These are phyloP conservation scores for Acer saccharum DNA, from an alignment of 345 rosid species.

Conservation along the genomic window DNA sequence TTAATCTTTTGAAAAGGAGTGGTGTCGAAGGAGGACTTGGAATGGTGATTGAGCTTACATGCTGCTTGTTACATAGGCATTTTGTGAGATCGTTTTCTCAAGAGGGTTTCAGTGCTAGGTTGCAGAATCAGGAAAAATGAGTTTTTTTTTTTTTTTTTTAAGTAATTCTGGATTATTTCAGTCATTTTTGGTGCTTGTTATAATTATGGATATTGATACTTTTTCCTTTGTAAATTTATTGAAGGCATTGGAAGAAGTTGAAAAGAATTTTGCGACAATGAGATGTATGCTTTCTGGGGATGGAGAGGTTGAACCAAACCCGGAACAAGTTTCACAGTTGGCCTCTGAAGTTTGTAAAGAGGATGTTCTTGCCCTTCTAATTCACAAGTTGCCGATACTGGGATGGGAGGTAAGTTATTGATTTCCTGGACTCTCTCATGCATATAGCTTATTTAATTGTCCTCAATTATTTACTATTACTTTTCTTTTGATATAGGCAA, in stretches of 20 bases:
- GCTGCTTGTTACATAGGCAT: background rate
- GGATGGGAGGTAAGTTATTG: conserved; percentile 86
- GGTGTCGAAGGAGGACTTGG: background rate
- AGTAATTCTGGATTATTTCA: background rate
- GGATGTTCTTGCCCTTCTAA: conserved; percentile 69
- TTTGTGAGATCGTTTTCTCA: background rate
- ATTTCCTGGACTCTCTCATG: conserved; percentile 8
- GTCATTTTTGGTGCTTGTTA: background rate
- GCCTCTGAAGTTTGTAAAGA: conserved; percentile 84
- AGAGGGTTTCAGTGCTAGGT: background rate
- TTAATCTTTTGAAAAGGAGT: background rate
- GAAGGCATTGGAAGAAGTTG: conserved; percentile 92
- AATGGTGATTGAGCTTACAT: background rate
- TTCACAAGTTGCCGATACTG: conserved; percentile 79
- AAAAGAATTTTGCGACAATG: conserved; percentile 76
- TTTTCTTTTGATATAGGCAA: conserved; percentile 50
- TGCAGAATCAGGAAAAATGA: background rate
- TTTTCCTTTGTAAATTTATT: background rate
- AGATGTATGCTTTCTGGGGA: conserved; percentile 89
- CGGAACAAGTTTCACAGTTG: conserved; percentile 73
- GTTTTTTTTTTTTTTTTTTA: background rate
- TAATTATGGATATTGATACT: background rate
- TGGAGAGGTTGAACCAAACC: conserved; percentile 80
- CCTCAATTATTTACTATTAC: background rate
- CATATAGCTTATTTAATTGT: background rate